phyloP scores from a whole-genome alignment of 148 eudicot species.

The Fallopia convolvulus region DNA sequence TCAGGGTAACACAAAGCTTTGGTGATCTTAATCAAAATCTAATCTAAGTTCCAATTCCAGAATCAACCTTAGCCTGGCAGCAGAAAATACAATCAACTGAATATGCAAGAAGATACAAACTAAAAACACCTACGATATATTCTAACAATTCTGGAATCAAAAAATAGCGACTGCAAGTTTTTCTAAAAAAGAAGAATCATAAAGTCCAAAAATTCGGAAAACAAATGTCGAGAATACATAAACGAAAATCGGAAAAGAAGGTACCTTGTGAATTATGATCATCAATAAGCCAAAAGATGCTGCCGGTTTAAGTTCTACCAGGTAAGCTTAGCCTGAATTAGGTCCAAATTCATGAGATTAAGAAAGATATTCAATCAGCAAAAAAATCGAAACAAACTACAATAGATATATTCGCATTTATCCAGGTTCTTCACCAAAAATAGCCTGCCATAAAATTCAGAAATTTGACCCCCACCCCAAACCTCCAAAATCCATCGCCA shows the following conservation, averaged over 20 bases:
- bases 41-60: neutral
- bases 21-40: neutral
- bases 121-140: neutral
- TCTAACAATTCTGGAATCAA: neutral
- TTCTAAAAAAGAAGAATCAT: too few relatives aligned
- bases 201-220: neutral
- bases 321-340: neutral
- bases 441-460: neutral
- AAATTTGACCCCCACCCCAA: neutral
- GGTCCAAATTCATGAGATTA: neutral
- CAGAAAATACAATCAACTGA: neutral
- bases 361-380: neutral
- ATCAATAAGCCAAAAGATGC: neutral
- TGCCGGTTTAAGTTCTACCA: neutral
- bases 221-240: neutral
- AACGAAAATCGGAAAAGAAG: neutral
- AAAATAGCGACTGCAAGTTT: neutral
- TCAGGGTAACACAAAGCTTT: neutral
- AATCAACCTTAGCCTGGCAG: neutral
- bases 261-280: neutral
- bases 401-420: neutral
- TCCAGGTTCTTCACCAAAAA: neutral
- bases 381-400: neutral
- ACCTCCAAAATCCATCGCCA: neutral
- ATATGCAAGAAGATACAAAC: neutral